phyloP scores from a whole-genome alignment of 495 filamentous ascomycete species.

The Penicillium pulvis region DNA sequence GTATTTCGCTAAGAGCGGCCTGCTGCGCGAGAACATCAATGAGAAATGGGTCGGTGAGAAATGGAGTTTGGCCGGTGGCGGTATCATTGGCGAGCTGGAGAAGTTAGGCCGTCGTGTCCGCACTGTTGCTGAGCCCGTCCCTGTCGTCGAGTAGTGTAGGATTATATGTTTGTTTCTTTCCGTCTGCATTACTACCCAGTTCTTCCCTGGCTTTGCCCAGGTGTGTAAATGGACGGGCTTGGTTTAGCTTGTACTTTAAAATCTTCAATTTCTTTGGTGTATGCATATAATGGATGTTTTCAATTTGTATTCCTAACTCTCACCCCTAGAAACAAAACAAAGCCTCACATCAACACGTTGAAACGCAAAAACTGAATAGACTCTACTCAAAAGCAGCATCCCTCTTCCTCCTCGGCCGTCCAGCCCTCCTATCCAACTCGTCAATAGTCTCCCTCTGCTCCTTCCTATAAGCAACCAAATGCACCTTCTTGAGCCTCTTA shows the following conservation, averaged over 20 bases:
- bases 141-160: constrained; percentile 15
- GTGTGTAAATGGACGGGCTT: constrained; percentile 27
- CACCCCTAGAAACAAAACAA: not conserved
- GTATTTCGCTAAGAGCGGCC: constrained; percentile 87
- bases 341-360: too few relatives aligned
- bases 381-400: not conserved
- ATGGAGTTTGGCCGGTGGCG: constrained; percentile 79
- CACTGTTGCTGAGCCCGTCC: constrained; percentile 25
- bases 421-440: not conserved
- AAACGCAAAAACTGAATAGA: not conserved
- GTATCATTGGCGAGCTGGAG: constrained; percentile 84
- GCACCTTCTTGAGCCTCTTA: not conserved
- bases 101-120: constrained; percentile 58
- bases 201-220: constrained; percentile 3
- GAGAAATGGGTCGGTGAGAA: constrained; percentile 77
- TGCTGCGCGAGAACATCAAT: constrained; percentile 69
- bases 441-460: not conserved
- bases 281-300: constrained; percentile 45
- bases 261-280: constrained; percentile 31
- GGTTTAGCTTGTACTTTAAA: constrained; percentile 37
- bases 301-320: not conserved
- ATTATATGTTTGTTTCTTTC: constrained; percentile 12
- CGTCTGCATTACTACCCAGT: constrained; percentile 5
- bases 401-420: not conserved
- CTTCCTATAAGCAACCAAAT: not conserved